Percentiles rank a stretch among this genome's conserved stretches.
Evolutionary conservation across 176 grass and related monocot species (phyloP).

Genomic region (Phoenix roebelenii): DNA sequence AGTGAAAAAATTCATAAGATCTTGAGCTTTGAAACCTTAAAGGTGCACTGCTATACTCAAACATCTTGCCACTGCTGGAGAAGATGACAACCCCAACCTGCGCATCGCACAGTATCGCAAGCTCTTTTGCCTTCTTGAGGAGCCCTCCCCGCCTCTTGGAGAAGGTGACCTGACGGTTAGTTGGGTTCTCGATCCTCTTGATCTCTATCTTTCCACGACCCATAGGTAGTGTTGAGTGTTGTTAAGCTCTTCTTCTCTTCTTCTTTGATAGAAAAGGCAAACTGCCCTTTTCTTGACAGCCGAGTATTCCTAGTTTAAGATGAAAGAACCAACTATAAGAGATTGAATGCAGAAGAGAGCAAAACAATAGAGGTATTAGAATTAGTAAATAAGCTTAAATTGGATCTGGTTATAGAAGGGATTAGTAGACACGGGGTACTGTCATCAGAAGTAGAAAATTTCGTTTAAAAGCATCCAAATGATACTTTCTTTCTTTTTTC

Average conservation of each 20-base stretch:
- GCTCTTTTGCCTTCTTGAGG: constrained; percentile 79
- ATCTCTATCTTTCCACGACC: constrained; percentile 76
- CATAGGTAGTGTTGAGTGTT: constrained; percentile 18
- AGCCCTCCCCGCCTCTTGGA: constrained; percentile 67
- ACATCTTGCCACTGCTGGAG: constrained; percentile 81
- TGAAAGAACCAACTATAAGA: too few relatives aligned
- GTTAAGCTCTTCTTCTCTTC: constrained; percentile 8
- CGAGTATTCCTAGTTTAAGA: constrained; percentile 4
- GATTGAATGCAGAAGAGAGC: background rate
- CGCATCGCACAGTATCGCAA: constrained; percentile 61
- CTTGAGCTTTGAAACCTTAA: constrained; percentile 21
- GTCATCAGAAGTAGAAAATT: constrained; percentile 9
- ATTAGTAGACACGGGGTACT: constrained; percentile 1
- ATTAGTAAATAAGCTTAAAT: constrained; percentile 7
- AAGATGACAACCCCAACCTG: constrained; percentile 62
- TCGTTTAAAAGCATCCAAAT: background rate
- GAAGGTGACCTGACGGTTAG: constrained; percentile 74
- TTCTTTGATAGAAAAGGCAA: constrained; percentile 1
- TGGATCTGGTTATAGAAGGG: constrained; percentile 4
- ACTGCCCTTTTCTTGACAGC: background rate
- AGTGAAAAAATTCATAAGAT: background rate
- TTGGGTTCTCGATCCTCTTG: constrained; percentile 73
- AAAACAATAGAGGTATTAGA: background rate
- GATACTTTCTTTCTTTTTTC: too few relatives aligned
- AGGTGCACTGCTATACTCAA: constrained; percentile 53